Conservation (phyloP, 2,329 filamentous ascomycete genomes). For the Fusarium sacchari region DNA sequence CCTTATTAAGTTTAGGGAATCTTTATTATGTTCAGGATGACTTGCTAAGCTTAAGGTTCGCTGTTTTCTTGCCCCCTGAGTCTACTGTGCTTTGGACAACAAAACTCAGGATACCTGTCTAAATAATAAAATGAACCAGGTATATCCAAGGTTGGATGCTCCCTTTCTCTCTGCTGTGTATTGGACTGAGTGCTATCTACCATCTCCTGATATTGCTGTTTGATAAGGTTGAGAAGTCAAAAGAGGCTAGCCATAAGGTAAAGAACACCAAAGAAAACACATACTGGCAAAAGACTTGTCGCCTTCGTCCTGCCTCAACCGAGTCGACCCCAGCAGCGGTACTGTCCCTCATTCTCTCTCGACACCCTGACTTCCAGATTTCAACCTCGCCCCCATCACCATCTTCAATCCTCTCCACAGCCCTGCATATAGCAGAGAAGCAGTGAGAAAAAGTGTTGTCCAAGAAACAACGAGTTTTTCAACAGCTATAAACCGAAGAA, state of each 20-base stretch:
- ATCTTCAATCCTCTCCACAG: slow-evolving; percentile 57
- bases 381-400: not conserved
- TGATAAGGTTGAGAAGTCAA: too few species aligned
- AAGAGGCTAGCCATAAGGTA: too few species aligned
- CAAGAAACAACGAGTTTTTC: slow-evolving; percentile 32
- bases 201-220: not conserved
- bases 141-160: not conserved
- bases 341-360: not conserved
- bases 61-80: too few species aligned
- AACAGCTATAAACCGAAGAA: slow-evolving; percentile 31
- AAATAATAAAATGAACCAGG: too few species aligned
- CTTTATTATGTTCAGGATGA: too few species aligned
- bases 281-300: too few species aligned
- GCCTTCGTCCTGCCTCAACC: too few species aligned
- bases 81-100: too few species aligned
- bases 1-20: too few species aligned
- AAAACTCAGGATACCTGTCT: not conserved
- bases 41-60: too few species aligned
- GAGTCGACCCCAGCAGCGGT: not conserved
- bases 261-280: too few species aligned
- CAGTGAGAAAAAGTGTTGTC: slow-evolving; percentile 61
- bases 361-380: not conserved
- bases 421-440: slow-evolving; percentile 57
- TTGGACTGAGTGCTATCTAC: not conserved
- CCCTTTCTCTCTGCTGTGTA: not conserved